These are phyloP conservation scores for Cladosporium sphaerospermum DNA, from an alignment of 2,329 filamentous ascomycete genomes.

Conservation along the genomic window DNA sequence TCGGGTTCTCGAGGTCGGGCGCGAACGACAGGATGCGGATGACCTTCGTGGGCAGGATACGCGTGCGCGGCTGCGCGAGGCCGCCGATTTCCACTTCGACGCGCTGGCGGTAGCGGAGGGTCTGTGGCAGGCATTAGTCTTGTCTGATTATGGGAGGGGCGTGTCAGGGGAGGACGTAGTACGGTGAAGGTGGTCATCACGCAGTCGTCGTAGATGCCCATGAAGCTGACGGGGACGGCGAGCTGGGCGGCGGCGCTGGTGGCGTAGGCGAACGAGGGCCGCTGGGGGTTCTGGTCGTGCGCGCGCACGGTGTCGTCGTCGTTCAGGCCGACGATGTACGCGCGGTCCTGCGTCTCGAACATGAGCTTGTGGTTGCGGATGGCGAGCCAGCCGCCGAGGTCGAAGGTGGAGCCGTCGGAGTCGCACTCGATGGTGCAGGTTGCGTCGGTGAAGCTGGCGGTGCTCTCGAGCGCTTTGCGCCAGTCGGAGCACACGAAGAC, in stretches of 20 bases:
- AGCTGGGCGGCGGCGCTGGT: conserved; percentile 35
- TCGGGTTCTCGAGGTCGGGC: conserved; percentile 17
- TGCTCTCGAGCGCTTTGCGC: conserved; percentile 31
- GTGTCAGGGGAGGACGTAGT: conserved; percentile 11
- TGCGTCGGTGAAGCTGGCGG: conserved; percentile 12
- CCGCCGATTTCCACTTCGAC: conserved; percentile 16
- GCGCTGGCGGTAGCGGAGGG: conserved; percentile 16
- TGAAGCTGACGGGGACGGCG: conserved; percentile 42
- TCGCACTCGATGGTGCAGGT: conserved; percentile 38
- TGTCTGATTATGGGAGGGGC: not conserved
- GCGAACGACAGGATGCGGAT: conserved; percentile 37
- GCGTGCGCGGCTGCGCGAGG: conserved; percentile 15
- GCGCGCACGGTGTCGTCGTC: conserved; percentile 21
- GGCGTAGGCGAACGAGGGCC: conserved; percentile 21
- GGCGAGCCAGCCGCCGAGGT: conserved; percentile 43
- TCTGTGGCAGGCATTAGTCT: not conserved
- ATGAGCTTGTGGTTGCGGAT: conserved; percentile 38
- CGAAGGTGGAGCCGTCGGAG: conserved; percentile 35
- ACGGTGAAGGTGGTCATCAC: conserved; percentile 42
- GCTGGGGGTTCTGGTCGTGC: conserved; percentile 19
- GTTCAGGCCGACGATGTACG: conserved; percentile 39
- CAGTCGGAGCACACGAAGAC: conserved; percentile 42
- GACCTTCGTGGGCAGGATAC: conserved; percentile 35
- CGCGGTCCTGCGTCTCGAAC: conserved; percentile 39
- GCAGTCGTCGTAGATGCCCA: conserved; percentile 43